Percentiles rank a stretch among this genome's conserved stretches.
These are phyloP conservation scores for Plasmodium adleri DNA, from an alignment of 169 alveolate species.

Conservation along the genomic window DNA sequence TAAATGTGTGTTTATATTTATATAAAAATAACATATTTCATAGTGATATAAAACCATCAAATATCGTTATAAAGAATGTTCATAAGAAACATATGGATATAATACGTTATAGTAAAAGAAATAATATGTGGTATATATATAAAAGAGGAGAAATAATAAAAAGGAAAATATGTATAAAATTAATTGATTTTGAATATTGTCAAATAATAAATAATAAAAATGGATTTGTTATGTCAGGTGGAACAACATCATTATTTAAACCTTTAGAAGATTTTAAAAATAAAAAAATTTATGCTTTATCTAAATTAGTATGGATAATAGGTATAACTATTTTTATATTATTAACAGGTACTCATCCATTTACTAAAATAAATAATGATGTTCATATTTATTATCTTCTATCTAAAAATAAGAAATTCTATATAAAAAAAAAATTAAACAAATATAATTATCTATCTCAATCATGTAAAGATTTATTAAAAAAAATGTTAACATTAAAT, in stretches of 20 bases:
- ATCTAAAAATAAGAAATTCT: constrained; percentile 22
- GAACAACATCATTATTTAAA: constrained; percentile 63
- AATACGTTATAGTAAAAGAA: constrained; percentile 23
- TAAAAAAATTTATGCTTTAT: constrained; percentile 23
- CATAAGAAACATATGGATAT: constrained; percentile 38
- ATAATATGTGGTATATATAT: constrained; percentile 31
- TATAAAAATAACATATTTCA: constrained; percentile 20
- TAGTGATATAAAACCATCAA: constrained; percentile 72
- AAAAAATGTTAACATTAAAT: constrained; percentile 40
- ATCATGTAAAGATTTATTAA: constrained; percentile 39
- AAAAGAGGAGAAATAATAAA: constrained; percentile 29
- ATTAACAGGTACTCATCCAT: constrained; percentile 59
- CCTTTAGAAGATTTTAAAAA: constrained; percentile 54
- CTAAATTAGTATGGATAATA: constrained; percentile 55
- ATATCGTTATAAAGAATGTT: constrained; percentile 42
- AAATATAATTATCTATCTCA: constrained; percentile 32
- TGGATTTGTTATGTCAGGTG: constrained; percentile 33
- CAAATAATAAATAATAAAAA: constrained; percentile 29
- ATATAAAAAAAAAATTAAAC: background rate
- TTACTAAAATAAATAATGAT: constrained; percentile 41
- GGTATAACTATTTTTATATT: constrained; percentile 59
- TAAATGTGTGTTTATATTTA: constrained; percentile 30
- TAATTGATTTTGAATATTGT: constrained; percentile 55
- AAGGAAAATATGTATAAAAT: constrained; percentile 18
- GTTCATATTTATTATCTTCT: constrained; percentile 32